phyloP scores from a whole-genome alignment of 768 basidiomycete genomes.

The Grammothele lineata region DNA sequence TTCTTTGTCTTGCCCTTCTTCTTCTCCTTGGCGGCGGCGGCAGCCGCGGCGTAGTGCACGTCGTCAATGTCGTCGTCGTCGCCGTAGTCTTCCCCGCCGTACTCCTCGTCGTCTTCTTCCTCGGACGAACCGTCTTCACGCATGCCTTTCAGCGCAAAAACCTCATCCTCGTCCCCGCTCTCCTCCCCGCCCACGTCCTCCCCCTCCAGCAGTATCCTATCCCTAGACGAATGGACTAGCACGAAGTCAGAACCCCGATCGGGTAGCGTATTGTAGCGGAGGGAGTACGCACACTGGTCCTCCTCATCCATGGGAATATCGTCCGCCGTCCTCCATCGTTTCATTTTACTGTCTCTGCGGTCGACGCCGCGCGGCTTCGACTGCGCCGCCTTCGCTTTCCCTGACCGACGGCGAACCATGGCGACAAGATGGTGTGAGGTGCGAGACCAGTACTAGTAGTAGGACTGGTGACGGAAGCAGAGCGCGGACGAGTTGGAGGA shows the following conservation, averaged over 20 bases:
- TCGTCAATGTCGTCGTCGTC: conserved; percentile 27
- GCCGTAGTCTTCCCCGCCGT: conserved; percentile 34
- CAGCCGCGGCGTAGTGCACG: neutral
- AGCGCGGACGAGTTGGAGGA: too few species aligned
- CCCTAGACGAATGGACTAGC: conserved; percentile 67
- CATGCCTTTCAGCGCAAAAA: conserved; percentile 69
- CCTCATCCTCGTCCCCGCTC: conserved; percentile 68
- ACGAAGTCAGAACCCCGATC: neutral
- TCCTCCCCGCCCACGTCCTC: conserved; percentile 46
- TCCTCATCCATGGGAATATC: conserved; percentile 78
- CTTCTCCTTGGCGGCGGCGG: conserved; percentile 17
- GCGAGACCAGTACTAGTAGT: too few species aligned
- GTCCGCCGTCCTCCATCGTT: conserved; percentile 60
- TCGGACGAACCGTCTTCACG: conserved; percentile 31
- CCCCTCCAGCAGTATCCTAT: conserved; percentile 76
- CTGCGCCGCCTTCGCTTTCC: conserved; percentile 30
- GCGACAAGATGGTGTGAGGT: too few species aligned
- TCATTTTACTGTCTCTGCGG: conserved; percentile 48
- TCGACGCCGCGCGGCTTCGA: conserved; percentile 45
- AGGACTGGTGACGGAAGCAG: too few species aligned
- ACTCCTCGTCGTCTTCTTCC: conserved; percentile 42
- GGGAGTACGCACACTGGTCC: conserved; percentile 60
- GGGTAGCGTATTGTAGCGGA: neutral
- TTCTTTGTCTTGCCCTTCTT: conserved; percentile 22
- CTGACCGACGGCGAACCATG: conserved; percentile 47